Evolutionary conservation across 306 rosid genomes (phyloP).

Genomic region (Quercus bicolor): DNA sequence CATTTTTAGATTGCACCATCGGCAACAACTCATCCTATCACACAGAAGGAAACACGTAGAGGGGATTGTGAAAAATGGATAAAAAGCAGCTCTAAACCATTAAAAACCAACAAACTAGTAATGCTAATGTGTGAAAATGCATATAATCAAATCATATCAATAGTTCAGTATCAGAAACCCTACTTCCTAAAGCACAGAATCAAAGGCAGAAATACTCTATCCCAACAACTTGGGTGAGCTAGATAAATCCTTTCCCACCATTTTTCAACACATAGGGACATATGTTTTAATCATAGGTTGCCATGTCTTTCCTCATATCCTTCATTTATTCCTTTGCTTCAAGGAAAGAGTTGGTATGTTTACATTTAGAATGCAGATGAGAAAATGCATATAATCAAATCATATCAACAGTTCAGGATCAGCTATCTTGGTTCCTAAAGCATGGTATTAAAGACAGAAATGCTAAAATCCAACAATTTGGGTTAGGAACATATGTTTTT

Average conservation of each 20-base stretch:
- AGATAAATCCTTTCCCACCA: neutral
- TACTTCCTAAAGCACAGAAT: neutral
- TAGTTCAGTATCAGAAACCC: neutral
- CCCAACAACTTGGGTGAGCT: neutral
- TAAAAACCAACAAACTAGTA: neutral
- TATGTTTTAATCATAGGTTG: neutral
- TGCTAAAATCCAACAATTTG: no score
- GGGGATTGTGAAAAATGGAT: slow-evolving; percentile 17
- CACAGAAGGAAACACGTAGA: slow-evolving; percentile 12
- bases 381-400: no score
- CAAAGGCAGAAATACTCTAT: neutral
- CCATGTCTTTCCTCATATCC: neutral
- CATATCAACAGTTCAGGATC: no score
- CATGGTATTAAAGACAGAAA: no score
- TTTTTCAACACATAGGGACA: neutral
- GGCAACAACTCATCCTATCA: slow-evolving; percentile 76
- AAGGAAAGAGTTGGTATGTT: neutral
- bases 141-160: slow-evolving; percentile 15
- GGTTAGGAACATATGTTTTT: no score
- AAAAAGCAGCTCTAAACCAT: slow-evolving; percentile 7
- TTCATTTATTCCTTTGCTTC: neutral
- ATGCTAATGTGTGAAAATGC: neutral
- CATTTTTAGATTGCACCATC: slow-evolving; percentile 74
- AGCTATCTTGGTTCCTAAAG: no score
- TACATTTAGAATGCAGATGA: neutral